Conservation (phyloP, 2,329 filamentous ascomycete species). For the Aspergillus sp. region DNA sequence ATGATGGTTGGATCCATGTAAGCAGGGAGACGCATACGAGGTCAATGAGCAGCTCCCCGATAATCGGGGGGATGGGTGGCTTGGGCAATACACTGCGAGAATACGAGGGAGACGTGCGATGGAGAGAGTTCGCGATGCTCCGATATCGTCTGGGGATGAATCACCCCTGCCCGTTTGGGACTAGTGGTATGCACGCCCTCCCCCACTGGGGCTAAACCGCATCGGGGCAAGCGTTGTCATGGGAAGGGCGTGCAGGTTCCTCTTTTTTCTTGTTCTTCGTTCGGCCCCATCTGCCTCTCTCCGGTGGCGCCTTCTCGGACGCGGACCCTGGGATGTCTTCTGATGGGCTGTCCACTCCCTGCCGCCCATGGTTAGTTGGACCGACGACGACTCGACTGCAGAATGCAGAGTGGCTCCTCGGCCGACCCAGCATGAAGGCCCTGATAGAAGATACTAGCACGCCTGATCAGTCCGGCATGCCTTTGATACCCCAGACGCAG, state of each 20-base stretch:
- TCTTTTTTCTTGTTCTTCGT: neutral
- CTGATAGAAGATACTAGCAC: slow-evolving; percentile 23
- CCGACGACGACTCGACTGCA: neutral
- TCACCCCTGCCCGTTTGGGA: neutral
- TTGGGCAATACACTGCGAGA: neutral
- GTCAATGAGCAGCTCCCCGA: neutral
- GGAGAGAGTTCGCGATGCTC: neutral
- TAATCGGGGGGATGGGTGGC: neutral
- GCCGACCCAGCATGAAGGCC: neutral
- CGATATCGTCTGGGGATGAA: neutral
- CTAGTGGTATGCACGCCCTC: neutral
- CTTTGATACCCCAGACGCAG: slow-evolving; percentile 29
- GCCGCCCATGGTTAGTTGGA: slow-evolving; percentile 16
- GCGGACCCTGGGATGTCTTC: neutral
- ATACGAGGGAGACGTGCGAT: neutral
- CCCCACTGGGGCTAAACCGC: neutral
- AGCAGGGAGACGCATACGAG: no score
- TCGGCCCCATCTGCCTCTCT: slow-evolving; percentile 1
- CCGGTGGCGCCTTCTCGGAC: neutral
- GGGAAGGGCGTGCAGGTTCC: slow-evolving; percentile 4
- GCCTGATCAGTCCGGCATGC: slow-evolving; percentile 13
- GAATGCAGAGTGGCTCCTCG: neutral
- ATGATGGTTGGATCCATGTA: no score
- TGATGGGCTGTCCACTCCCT: neutral
- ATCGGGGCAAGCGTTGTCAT: neutral